Percentiles rank a stretch among this genome's conserved stretches.
Conservation (phyloP, 257 asterid species). For the Salvia splendens region DNA sequence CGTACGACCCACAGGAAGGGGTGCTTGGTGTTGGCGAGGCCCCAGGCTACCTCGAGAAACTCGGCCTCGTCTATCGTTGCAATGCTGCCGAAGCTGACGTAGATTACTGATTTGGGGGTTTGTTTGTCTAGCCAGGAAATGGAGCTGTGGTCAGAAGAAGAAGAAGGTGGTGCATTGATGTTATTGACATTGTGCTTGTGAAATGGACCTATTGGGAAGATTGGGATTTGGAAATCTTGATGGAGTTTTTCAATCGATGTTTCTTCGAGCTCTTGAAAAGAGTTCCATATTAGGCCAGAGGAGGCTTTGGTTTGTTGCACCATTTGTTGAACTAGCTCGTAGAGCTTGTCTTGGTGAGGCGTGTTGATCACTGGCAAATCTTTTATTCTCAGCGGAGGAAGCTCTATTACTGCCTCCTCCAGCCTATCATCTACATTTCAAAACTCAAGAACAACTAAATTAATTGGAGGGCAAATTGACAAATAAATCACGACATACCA, state of each 20-base stretch:
- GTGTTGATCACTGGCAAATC: slow-evolving; percentile 32
- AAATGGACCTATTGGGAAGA: slow-evolving; percentile 42
- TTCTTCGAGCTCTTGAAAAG: slow-evolving; percentile 41
- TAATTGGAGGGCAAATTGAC: no score
- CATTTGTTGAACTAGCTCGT: slow-evolving; percentile 12
- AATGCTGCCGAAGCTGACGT: slow-evolving; percentile 51
- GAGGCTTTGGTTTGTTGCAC: slow-evolving; percentile 33
- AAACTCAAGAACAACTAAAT: no score
- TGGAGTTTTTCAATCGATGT: slow-evolving; percentile 19
- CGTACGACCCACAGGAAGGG: slow-evolving; percentile 57
- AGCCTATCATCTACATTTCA: no score
- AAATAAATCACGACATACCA: no score
- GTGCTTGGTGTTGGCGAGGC: slow-evolving; percentile 41
- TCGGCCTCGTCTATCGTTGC: slow-evolving; percentile 34
- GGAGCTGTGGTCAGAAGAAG: slow-evolving; percentile 40
- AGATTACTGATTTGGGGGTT: slow-evolving; percentile 46
- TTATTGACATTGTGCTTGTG: slow-evolving; percentile 40
- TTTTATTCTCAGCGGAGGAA: slow-evolving; percentile 41
- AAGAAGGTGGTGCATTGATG: slow-evolving; percentile 42
- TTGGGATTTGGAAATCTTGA: slow-evolving; percentile 25
- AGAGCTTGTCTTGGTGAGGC: slow-evolving; percentile 3
- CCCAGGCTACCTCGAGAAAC: slow-evolving; percentile 50
- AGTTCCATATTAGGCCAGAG: slow-evolving; percentile 36
- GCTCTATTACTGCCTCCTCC: slow-evolving; percentile 34
- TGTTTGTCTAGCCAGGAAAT: slow-evolving; percentile 50